These are phyloP conservation scores for Elsinoe australis DNA, from an alignment of 2,329 filamentous ascomycete genomes.

Conservation along the genomic window DNA sequence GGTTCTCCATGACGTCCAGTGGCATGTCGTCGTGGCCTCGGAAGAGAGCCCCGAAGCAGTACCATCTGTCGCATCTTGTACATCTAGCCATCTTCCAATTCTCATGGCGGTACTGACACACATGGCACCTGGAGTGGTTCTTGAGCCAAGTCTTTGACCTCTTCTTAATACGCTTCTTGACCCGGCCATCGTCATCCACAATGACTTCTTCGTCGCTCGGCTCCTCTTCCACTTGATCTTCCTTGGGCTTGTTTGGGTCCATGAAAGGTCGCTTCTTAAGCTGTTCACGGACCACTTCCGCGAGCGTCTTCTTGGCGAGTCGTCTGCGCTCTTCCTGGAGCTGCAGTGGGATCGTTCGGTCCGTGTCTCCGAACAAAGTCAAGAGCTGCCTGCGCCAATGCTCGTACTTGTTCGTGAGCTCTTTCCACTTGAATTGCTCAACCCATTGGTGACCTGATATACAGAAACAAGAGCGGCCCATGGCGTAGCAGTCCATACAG, in stretches of 20 bases:
- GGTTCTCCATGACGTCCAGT: constrained; percentile 68
- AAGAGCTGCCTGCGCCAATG: constrained; percentile 74
- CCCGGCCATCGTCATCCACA: constrained; percentile 55
- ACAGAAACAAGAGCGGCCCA: constrained; percentile 88
- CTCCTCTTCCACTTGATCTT: constrained; percentile 36
- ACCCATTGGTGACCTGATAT: constrained; percentile 81
- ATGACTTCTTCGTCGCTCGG: constrained; percentile 47
- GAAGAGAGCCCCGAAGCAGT: constrained; percentile 91
- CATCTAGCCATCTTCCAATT: constrained; percentile 81
- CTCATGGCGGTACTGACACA: constrained; percentile 72
- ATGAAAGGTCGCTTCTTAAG: constrained; percentile 71
- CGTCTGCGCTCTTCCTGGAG: constrained; percentile 62
- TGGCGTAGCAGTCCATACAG: constrained; percentile 97
- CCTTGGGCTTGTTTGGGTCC: constrained; percentile 60
- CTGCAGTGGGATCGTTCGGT: constrained; percentile 46
- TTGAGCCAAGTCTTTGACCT: constrained; percentile 44
- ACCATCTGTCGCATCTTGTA: constrained; percentile 64
- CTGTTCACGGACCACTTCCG: constrained; percentile 91
- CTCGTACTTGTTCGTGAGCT: constrained; percentile 71
- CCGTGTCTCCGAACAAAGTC: constrained; percentile 58
- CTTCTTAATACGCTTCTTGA: constrained; percentile 58
- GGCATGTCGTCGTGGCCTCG: constrained; percentile 88
- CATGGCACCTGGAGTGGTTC: constrained; percentile 61
- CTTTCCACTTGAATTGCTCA: constrained; percentile 83
- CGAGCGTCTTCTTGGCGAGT: constrained; percentile 67